phyloP scores from a whole-genome alignment of 108 stramenopile species.

The Asterionellopsis glacialis region DNA sequence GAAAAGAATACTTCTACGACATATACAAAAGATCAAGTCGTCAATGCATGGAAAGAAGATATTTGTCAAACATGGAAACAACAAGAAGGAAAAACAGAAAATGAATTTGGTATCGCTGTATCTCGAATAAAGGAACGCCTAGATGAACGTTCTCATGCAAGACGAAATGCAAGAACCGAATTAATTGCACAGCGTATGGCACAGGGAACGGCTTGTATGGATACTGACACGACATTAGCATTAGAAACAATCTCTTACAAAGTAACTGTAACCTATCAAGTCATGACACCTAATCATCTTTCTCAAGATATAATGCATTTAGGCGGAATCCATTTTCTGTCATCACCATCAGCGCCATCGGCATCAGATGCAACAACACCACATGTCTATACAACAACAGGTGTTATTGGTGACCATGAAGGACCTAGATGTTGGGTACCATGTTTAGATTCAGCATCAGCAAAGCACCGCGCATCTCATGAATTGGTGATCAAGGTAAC shows the following conservation, averaged over 20 bases:
- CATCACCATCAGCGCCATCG: conserved; percentile 17
- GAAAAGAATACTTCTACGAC: background rate
- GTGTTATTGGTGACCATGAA: conserved; percentile 77
- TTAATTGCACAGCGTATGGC: conserved; percentile 29
- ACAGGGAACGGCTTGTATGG: conserved; percentile 5
- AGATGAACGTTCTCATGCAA: conserved; percentile 14
- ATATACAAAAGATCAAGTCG: background rate
- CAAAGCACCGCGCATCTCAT: conserved; percentile 60
- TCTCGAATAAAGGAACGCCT: conserved; percentile 22
- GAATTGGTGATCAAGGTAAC: conserved; percentile 64
- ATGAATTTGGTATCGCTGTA: background rate
- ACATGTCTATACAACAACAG: conserved; percentile 71
- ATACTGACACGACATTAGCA: conserved; percentile 25
- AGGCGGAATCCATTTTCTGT: conserved; percentile 42
- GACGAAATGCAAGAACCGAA: conserved; percentile 31
- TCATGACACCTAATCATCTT: background rate
- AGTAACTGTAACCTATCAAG: background rate
- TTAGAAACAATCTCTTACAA: background rate
- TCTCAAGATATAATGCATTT: conserved; percentile 5
- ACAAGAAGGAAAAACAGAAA: conserved; percentile 4
- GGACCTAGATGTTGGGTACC: conserved; percentile 80
- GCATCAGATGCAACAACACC: conserved; percentile 24
- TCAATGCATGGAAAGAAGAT: too few species aligned
- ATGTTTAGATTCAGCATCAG: conserved; percentile 73
- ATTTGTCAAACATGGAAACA: background rate